A percentile compares a stretch with the other conserved stretches of the same genome.
These are phyloP conservation scores for Amauroascus verrucosus DNA, from an alignment of 2,329 filamentous ascomycete species.

Conservation along the genomic window DNA sequence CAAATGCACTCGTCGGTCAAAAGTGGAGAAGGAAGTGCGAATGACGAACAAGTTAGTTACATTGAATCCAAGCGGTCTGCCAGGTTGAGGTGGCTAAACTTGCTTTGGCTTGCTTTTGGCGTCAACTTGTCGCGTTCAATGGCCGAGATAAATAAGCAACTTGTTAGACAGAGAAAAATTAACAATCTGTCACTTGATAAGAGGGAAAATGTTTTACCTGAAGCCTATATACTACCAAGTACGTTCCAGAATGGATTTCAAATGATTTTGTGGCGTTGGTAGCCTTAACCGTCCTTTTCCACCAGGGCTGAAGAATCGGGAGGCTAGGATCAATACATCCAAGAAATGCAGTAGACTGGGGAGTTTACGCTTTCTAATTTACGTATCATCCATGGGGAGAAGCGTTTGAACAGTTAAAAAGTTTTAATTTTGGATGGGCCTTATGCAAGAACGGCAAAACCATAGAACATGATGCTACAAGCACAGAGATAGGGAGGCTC, in stretches of 20 bases:
- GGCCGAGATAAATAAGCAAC: too few relatives aligned
- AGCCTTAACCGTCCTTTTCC: too few relatives aligned
- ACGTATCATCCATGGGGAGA: background rate
- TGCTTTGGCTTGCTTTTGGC: background rate
- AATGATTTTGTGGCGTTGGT: too few relatives aligned
- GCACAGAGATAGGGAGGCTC: background rate
- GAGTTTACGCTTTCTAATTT: background rate
- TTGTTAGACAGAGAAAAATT: too few relatives aligned
- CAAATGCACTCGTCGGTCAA: background rate
- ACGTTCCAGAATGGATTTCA: too few relatives aligned
- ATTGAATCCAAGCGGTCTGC: background rate
- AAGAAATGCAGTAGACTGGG: background rate
- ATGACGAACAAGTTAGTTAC: background rate
- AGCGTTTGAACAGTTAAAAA: background rate
- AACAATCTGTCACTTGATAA: too few relatives aligned
- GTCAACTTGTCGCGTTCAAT: too few relatives aligned
- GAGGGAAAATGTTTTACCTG: too few relatives aligned
- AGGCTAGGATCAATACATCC: too few relatives aligned
- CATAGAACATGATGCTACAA: conserved; percentile 7
- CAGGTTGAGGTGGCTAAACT: background rate
- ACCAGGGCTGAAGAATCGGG: too few relatives aligned
- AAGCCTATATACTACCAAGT: too few relatives aligned
- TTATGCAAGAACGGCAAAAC: background rate
- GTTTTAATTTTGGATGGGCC: conserved; percentile 2
- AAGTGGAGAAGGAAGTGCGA: background rate